Percentiles rank a stretch among this genome's conserved stretches.
Evolutionary conservation across 2,329 filamentous ascomycete species (phyloP).

Genomic region (Reticulascus tulasneorum): DNA sequence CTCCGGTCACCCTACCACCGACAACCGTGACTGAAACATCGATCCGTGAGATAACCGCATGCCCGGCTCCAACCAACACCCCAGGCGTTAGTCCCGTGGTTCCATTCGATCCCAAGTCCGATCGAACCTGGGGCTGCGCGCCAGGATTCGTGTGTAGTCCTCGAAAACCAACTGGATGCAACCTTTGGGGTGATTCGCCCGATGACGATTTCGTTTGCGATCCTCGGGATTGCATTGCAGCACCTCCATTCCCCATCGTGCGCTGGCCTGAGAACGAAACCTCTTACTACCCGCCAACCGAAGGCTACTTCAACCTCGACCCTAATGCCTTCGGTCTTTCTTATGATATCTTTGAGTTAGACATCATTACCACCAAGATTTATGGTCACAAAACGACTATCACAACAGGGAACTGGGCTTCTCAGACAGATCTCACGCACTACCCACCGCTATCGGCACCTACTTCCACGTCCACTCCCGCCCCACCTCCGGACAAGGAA

Average conservation of each 20-base stretch:
- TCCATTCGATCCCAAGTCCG: constrained; percentile 29
- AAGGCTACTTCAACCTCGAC: constrained; percentile 63
- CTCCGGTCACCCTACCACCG: constrained; percentile 22
- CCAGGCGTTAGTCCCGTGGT: constrained; percentile 13
- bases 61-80: constrained; percentile 39
- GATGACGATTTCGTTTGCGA: constrained; percentile 42
- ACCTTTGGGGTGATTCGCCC: constrained; percentile 47
- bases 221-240: constrained; percentile 37
- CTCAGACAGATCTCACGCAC: constrained; percentile 44
- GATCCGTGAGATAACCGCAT: constrained; percentile 31
- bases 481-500: background rate
- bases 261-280: constrained; percentile 43
- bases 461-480: constrained; percentile 14
- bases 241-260: constrained; percentile 31
- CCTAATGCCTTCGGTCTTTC: constrained; percentile 59
- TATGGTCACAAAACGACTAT: constrained; percentile 36
- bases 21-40: constrained; percentile 23
- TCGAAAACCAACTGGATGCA: constrained; percentile 45
- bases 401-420: constrained; percentile 52
- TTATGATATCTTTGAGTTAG: constrained; percentile 55
- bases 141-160: constrained; percentile 51
- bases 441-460: constrained; percentile 26
- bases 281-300: constrained; percentile 46
- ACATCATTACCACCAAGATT: constrained; percentile 31
- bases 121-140: constrained; percentile 49